phyloP scores from a whole-genome alignment of 768 basidiomycete genomes.

The Leccinum variicolor region DNA sequence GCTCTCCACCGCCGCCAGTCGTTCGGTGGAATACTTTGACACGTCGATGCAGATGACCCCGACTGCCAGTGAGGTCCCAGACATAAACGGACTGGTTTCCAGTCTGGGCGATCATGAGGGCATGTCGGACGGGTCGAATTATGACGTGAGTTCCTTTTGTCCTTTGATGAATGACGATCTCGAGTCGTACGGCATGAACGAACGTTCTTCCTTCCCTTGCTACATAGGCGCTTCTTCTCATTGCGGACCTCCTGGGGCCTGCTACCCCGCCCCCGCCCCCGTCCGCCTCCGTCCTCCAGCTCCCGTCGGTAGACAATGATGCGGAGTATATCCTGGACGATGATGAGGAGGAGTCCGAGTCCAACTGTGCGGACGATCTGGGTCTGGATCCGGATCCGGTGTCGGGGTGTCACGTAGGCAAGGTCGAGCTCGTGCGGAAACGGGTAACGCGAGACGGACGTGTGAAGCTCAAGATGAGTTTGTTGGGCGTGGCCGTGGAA shows the following conservation, averaged over 20 bases:
- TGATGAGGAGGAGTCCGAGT: background rate
- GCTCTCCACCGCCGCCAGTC: slow-evolving; percentile 21
- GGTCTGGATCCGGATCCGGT: background rate
- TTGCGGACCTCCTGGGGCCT: slow-evolving; percentile 62
- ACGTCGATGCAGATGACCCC: slow-evolving; percentile 30
- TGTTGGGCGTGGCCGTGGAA: slow-evolving; percentile 62
- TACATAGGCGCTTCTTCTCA: slow-evolving; percentile 52
- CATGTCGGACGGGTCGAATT: slow-evolving; percentile 48
- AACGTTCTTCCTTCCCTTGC: background rate
- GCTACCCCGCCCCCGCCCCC: slow-evolving; percentile 28
- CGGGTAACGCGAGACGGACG: slow-evolving; percentile 62
- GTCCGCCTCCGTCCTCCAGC: background rate
- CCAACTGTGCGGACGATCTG: background rate
- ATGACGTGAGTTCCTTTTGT: slow-evolving; percentile 51
- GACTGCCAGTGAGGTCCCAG: slow-evolving; percentile 40
- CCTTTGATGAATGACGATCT: slow-evolving; percentile 21
- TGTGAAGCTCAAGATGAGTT: slow-evolving; percentile 63
- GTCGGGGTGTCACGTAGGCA: slow-evolving; percentile 34
- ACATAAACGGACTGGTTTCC: slow-evolving; percentile 61
- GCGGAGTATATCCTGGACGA: slow-evolving; percentile 1
- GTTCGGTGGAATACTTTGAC: slow-evolving; percentile 27
- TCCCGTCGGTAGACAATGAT: slow-evolving; percentile 4
- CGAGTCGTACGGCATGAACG: slow-evolving; percentile 19
- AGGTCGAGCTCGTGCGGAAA: slow-evolving; percentile 55
- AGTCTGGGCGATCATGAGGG: slow-evolving; percentile 43